Base-by-base conservation (phyloP, 2,329 filamentous ascomycete genomes). In the Leptographium radiaticola region DNA sequence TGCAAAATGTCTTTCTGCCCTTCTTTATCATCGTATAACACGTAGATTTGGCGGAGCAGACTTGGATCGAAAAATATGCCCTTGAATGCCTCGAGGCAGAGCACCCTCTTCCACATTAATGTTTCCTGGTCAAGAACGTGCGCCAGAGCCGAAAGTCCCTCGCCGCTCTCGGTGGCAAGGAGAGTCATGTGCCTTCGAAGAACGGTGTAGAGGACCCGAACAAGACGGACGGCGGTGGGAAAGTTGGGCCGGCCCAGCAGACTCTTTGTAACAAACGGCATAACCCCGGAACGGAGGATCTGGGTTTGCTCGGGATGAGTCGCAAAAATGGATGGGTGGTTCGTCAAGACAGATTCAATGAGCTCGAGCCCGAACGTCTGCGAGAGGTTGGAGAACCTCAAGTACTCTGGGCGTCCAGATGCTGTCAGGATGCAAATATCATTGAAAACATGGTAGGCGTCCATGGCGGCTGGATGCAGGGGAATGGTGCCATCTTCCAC, bases 21-120 rank as follows among this genome's bases (percentile, higher is more conserved):
- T 45, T 87, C 75, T 51, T 80, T 72, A 15, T 79, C 77, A 64
- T 98, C 91, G 61, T 89, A 97, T 16, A 86, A 73, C 8, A 80
- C 75, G 64, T 88, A 97, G 2, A 95, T 87, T 40, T 84, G 81
- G 44, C 93, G 75, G 2, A 96, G 75, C 25, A 95, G 75, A 12
- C 77, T 76, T 39, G 89, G 81, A 56, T 97, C 89, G 0, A 86
- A 77, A 67, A 95, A 95, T 8, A 97, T 79, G 8, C 86, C 85
- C 54, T 87, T 80, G 61, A 96, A 88, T 0, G 96, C 80, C 64
- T 98, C 93, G 79, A 98, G 87, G 58, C 89, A 94, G 7, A 97
- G 69, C 0, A 88, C 84, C 55, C 91, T 78, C 66, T 91, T 96
- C 93, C 94, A 98, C 6, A 83, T 64, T 0, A 81, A 75, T 2